These are phyloP conservation scores for Exophiala spinifera DNA, from an alignment of 2,329 filamentous ascomycete genomes.

Conservation along the genomic window DNA sequence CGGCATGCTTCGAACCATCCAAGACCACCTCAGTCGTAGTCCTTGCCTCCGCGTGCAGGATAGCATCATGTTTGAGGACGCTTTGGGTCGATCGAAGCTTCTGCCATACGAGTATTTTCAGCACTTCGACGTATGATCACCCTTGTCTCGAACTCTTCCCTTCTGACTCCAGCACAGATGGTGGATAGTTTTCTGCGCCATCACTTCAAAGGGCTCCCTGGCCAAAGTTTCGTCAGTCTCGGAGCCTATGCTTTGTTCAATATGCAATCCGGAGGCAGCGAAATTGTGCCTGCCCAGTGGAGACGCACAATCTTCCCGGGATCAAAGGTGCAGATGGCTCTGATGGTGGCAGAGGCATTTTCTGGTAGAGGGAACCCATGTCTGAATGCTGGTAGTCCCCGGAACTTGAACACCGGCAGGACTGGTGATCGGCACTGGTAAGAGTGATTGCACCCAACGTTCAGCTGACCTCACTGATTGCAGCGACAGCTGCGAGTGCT, in stretches of 20 bases:
- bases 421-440: too few species aligned
- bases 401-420: too few species aligned
- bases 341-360: too few species aligned
- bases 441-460: too few species aligned
- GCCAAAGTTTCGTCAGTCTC: conserved; percentile 15
- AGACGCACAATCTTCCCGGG: conserved; percentile 15
- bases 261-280: neutral
- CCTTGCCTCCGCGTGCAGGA: conserved; percentile 8
- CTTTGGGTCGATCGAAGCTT: conserved; percentile 15
- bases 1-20: conserved; percentile 14
- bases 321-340: conserved; percentile 18
- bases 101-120: conserved; percentile 25
- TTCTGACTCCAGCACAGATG: neutral
- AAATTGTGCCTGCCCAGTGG: conserved; percentile 19
- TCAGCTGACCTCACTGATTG: too few species aligned
- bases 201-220: conserved; percentile 20
- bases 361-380: too few species aligned
- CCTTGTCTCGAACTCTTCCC: too few species aligned
- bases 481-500: too few species aligned
- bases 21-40: conserved; percentile 5
- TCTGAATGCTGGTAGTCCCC: too few species aligned
- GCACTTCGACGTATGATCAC: conserved; percentile 16
- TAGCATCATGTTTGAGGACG: conserved; percentile 25
- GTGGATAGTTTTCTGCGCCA: conserved; percentile 24
- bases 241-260: conserved; percentile 21